A percentile compares a stretch with the other conserved stretches of the same genome.
These are phyloP conservation scores for Nicotiana benthamiana DNA, from an alignment of 257 asterid genomes.

Conservation along the genomic window DNA sequence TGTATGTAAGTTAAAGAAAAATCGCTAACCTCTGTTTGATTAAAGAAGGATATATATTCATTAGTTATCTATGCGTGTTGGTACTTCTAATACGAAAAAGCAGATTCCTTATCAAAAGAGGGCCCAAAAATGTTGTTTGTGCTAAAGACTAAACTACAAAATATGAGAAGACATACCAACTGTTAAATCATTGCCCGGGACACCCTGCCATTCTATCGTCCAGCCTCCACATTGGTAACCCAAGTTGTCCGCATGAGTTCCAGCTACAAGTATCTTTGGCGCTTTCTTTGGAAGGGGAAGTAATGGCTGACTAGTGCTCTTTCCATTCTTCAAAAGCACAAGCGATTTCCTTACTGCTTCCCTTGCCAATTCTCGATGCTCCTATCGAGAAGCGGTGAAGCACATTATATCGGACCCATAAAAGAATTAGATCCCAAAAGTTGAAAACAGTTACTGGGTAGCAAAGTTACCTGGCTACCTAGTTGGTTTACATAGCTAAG, in stretches of 20 bases:
- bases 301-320: constrained; percentile 18
- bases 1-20: neutral
- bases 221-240: constrained; percentile 38
- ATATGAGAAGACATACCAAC: constrained; percentile 5
- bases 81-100: neutral
- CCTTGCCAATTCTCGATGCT: constrained; percentile 32
- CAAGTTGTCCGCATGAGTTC: constrained; percentile 32
- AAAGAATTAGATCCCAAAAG: neutral
- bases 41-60: neutral
- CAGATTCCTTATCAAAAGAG: neutral
- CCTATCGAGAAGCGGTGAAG: neutral
- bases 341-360: constrained; percentile 43
- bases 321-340: constrained; percentile 29
- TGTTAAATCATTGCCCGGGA: constrained; percentile 17
- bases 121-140: neutral
- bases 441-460: neutral
- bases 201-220: constrained; percentile 38
- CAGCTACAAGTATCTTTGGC: constrained; percentile 22
- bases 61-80: neutral
- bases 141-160: neutral
- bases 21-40: neutral
- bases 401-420: neutral
- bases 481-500: constrained; percentile 23
- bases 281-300: constrained; percentile 32
- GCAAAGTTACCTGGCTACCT: constrained; percentile 27